A percentile compares a stretch with the other conserved stretches of the same genome.
Evolutionary conservation across 1,139 yeast species (phyloP).

Genomic region (Yamadazyma dendronema): DNA sequence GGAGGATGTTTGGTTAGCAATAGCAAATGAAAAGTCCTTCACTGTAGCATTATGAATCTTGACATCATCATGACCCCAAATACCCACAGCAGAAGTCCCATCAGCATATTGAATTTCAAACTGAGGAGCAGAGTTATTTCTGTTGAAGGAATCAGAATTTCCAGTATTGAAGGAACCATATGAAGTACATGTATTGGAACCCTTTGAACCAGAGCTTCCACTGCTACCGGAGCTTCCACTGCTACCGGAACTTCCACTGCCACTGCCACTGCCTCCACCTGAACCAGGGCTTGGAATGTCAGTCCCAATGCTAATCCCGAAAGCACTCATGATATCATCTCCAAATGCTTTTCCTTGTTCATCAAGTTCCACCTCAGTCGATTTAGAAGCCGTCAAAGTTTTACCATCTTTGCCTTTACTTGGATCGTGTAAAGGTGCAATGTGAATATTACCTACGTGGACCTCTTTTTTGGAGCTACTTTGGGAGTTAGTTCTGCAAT

Average conservation of each 20-base stretch:
- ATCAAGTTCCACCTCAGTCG: neutral
- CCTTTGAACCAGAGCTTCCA: conserved; percentile 3
- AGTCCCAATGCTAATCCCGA: conserved; percentile 7
- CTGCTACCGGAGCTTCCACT: conserved; percentile 4
- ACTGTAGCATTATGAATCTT: conserved; percentile 22
- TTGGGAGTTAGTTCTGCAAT: conserved; percentile 17
- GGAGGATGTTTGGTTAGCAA: conserved; percentile 42
- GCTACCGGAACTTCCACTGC: conserved; percentile 5
- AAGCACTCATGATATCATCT: conserved; percentile 10
- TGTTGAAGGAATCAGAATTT: conserved; percentile 29
- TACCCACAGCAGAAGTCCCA: conserved; percentile 35
- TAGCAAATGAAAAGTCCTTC: conserved; percentile 45
- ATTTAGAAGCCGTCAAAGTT: conserved; percentile 1
- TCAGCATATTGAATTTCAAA: conserved; percentile 55
- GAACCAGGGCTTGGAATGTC: conserved; percentile 2
- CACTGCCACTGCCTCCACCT: conserved; percentile 1
- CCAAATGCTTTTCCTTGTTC: conserved; percentile 11
- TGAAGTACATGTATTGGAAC: conserved; percentile 29
- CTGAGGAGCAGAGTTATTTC: conserved; percentile 30
- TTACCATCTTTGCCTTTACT: conserved; percentile 2
- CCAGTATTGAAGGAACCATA: conserved; percentile 41
- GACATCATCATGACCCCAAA: conserved; percentile 64
- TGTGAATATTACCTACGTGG: conserved; percentile 7
- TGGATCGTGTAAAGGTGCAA: conserved; percentile 1
- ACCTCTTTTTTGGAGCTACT: conserved; percentile 4